A percentile compares a stretch with the other conserved stretches of the same genome.
Evolutionary conservation across 495 filamentous ascomycete genomes (phyloP).

Genomic region (Talaromyces thailandensis): DNA sequence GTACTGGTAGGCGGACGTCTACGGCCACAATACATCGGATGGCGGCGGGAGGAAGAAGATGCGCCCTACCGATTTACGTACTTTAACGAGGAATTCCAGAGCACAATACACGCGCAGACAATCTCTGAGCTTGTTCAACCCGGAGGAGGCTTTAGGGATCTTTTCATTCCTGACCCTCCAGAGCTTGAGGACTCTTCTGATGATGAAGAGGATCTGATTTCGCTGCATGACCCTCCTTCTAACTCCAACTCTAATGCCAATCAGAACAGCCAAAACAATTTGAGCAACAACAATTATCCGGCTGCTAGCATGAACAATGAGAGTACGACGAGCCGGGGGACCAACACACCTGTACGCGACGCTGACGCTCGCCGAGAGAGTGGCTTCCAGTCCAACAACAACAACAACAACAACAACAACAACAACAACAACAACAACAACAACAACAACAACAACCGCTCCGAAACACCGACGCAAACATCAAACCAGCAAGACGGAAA

Average conservation of each 20-base stretch:
- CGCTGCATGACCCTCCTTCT: constrained; percentile 4
- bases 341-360: background rate
- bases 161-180: constrained; percentile 72
- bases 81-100: constrained; percentile 93
- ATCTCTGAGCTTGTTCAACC: constrained; percentile 87
- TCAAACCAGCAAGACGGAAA: constrained; percentile 7
- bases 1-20: constrained; percentile 82
- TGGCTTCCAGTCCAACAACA: background rate
- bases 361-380: background rate
- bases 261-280: constrained; percentile 12
- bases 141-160: constrained; percentile 69
- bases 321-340: background rate
- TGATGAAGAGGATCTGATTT: constrained; percentile 39
- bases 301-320: background rate
- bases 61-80: constrained; percentile 94
- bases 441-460: background rate
- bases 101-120: constrained; percentile 89
- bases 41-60: constrained; percentile 85
- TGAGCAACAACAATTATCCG: background rate
- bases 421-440: no score
- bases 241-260: constrained; percentile 11
- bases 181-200: constrained; percentile 55
- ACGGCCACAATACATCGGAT: constrained; percentile 66
- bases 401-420: no score
- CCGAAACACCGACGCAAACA: background rate